Evolutionary conservation across 1,284 basidiomycete species (phyloP), one percentile per base, ranked within the genome.

Genomic region (Puccinia triticina): DNA sequence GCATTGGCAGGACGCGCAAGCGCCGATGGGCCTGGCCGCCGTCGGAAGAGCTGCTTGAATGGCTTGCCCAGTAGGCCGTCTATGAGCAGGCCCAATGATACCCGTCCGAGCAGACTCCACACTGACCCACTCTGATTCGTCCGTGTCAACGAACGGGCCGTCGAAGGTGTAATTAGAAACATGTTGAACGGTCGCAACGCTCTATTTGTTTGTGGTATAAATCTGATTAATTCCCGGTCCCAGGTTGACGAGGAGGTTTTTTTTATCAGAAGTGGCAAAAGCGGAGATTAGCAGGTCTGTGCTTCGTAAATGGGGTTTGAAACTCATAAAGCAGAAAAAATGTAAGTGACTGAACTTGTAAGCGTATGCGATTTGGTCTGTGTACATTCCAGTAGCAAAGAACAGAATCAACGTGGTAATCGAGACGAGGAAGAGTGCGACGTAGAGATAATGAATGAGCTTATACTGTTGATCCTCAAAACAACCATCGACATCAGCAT

Each of bases 371-470:
- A 99, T 97, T 88, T 96, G 95, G 88, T 98, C 96, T 11, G 93
- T 90, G 86, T 98, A 98, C 91, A 97, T 93, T 11, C 96, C 96
- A 85, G 93, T 96, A 1, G 95, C 94, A 86, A 98, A 98, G 90
- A 99, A 98, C 55, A 99, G 90, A 46, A 93, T 91, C 11, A 98
- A 90, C 0, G 95, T 97, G 16, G 94, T 96, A 82, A 81, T 73
- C 10, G 78, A 69, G 37, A 81, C 78, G 16, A 81, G 67, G 53
- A 81, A 59, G 21, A 81, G 67, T 1, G 46, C 67, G 26, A 81
- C 50, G 37, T 81, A 73, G 0, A 72, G 55, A 73, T 81, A 81
- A 73, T 73, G 78, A 48, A 81, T 72, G 48, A 81, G 53, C 32
- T 72, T 81, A 64, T 81, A 81, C 77, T 79, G 12, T 50, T 3